Evolutionary conservation across 208 protist species (phyloP), one percentile per base, ranked within the genome.

Genomic region (Leishmania amazonensis): DNA sequence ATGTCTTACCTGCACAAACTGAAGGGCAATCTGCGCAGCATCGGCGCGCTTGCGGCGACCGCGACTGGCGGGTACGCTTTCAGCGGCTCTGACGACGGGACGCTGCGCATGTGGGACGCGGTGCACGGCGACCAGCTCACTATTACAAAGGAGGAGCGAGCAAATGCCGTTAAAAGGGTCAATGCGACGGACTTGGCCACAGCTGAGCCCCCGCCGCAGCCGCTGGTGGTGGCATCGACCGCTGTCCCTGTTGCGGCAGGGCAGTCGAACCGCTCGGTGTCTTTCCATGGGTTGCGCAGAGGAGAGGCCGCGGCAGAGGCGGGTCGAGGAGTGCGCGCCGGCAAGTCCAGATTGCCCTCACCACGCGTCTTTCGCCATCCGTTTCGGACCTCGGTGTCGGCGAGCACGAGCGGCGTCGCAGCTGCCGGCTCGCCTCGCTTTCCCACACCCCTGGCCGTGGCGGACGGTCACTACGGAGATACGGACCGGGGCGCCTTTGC

Each of bases 41-140:
- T 95, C 47, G 88, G 86, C 19, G 78, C 90, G 21, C 79, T 96
- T 17, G 88, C 86, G 35, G 83, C 84, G 6, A 90, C 83, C 24
- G 38, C 45, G 0, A 87, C 83, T 68, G 91, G 93, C 60, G 86
- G 80, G 53, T 95, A 91, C 79, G 84, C 83, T 28, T 89, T 96
- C 81, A 94, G 90, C 75, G 93, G 91, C 24, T 78, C 83, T n/a
- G 90, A 93, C 51, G 91, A 94, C 75, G 93, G 93, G 42, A 84
- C 81, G 24, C 53, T 96, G 24, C 90, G 89, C 45, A 85, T 94
- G 85, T 96, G 93, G 93, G 87, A 87, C 53, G 47, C 91, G 13
- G 42, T 89, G 7, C 87, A 89, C 8, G 88, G 88, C 40, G 77
- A 45, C 6, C 81, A 93, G 82, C 84, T 95, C 31, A 75, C 79